Percentiles rank a stretch among this genome's conserved stretches.
These are phyloP conservation scores for Drechslera avenae DNA, from an alignment of 2,329 filamentous ascomycete species.

Conservation along the genomic window DNA sequence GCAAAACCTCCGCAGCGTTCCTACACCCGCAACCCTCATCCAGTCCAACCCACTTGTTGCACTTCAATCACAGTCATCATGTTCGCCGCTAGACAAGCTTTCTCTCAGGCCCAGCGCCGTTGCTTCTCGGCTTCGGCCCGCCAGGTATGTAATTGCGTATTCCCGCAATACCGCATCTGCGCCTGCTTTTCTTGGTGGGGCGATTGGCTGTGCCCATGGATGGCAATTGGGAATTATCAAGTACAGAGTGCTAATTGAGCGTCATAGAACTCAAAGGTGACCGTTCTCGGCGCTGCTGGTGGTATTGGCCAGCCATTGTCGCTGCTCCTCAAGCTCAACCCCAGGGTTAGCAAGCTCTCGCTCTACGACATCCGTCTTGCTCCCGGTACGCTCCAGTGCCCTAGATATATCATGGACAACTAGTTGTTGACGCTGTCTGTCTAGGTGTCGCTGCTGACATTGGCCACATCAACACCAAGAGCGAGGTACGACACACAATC, in stretches of 20 bases:
- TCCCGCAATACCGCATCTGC: slow-evolving; percentile 10
- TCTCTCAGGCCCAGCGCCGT: slow-evolving; percentile 58
- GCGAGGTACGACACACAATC: slow-evolving; percentile 57
- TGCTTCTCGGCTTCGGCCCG: slow-evolving; percentile 59
- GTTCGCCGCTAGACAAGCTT: slow-evolving; percentile 68
- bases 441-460: slow-evolving; percentile 96
- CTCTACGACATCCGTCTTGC: slow-evolving; percentile 97
- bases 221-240: slow-evolving; percentile 14
- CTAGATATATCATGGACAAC: background rate
- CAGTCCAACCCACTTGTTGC: slow-evolving; percentile 32
- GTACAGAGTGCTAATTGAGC: slow-evolving; percentile 28
- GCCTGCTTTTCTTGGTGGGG: slow-evolving; percentile 32
- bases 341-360: slow-evolving; percentile 87
- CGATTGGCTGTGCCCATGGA: slow-evolving; percentile 8
- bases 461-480: slow-evolving; percentile 99
- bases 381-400: slow-evolving; percentile 69
- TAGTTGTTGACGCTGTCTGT: slow-evolving; percentile 26
- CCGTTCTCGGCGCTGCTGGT: slow-evolving; percentile 94
- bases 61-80: slow-evolving; percentile 52
- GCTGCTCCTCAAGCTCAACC: slow-evolving; percentile 98
- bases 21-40: slow-evolving; percentile 22
- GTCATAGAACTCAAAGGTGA: slow-evolving; percentile 88
- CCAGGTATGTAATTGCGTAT: slow-evolving; percentile 50
- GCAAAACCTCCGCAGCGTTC: slow-evolving; percentile 32
- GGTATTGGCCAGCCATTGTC: slow-evolving; percentile 99